Evolutionary conservation across 139 green algal species (phyloP).

Genomic region (Chara braunii): DNA sequence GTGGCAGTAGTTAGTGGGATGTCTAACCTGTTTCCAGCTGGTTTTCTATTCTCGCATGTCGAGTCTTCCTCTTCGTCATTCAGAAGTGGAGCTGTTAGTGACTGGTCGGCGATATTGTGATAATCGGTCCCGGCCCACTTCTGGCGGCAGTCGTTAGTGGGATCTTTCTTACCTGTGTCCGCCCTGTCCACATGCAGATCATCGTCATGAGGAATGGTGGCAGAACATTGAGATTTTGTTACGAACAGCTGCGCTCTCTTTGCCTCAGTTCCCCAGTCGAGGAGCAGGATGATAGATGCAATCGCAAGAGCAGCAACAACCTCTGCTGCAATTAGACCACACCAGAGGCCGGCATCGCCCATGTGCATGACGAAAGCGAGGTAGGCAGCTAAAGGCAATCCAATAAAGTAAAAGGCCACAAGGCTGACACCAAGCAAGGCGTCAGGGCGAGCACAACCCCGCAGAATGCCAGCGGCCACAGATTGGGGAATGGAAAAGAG

Average conservation of each 20-base stretch:
- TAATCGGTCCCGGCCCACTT: too few species aligned
- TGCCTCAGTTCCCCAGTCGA: neutral
- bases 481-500: neutral
- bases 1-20: too few species aligned
- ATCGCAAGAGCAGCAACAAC: slow-evolving; percentile 1
- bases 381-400: neutral
- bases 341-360: neutral
- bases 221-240: too few species aligned
- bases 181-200: too few species aligned
- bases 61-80: too few species aligned
- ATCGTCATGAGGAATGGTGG: too few species aligned
- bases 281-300: neutral
- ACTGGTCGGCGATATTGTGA: too few species aligned
- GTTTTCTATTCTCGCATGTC: too few species aligned
- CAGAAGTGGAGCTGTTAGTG: too few species aligned
- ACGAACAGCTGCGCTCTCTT: neutral
- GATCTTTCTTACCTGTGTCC: too few species aligned
- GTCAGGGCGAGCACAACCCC: neutral
- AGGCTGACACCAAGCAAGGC: neutral
- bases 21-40: too few species aligned
- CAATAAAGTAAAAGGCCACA: slow-evolving; percentile 11
- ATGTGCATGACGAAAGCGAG: slow-evolving; percentile 4
- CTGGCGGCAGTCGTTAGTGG: too few species aligned
- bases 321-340: slow-evolving; percentile 2
- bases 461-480: slow-evolving; percentile 14